Conservation (phyloP, 2,329 filamentous ascomycete genomes). For the Ophiognomonia clavigignenti-juglandacearum region DNA sequence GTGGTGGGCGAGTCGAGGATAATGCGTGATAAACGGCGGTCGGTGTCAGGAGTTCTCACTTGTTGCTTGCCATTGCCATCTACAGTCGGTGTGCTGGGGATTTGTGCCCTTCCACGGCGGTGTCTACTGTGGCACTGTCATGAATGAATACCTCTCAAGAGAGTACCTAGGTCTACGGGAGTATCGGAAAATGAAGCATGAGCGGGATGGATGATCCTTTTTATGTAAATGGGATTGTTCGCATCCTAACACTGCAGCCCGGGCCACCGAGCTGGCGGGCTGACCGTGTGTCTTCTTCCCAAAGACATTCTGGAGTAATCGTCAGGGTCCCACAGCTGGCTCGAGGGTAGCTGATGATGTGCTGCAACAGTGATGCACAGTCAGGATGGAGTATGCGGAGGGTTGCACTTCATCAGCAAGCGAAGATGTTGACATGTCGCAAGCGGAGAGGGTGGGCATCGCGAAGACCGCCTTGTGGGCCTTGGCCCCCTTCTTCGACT, state of each 20-base stretch:
- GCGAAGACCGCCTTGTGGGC: not conserved
- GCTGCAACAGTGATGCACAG: no score
- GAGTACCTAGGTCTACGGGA: not conserved
- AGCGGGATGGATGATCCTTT: not conserved
- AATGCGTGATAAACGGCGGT: not conserved
- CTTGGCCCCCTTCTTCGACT: not conserved
- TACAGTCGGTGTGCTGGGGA: not conserved
- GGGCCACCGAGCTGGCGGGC: no score
- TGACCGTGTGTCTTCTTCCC: not conserved
- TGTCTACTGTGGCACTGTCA: not conserved
- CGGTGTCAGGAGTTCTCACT: not conserved
- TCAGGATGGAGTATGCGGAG: no score
- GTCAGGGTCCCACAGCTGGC: no score
- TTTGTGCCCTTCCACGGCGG: not conserved
- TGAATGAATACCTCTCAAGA: not conserved
- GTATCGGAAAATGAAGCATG: not conserved
- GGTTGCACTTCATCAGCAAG: no score
- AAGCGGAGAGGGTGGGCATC: no score
- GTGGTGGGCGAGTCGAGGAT: not conserved
- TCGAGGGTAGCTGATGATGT: no score
- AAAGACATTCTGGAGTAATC: no score
- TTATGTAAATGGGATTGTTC: not conserved
- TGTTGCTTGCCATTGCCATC: no score
- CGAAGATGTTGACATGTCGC: no score
- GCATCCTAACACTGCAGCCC: no score